Evolutionary conservation across 371 early-diverging fungal species (phyloP).

Genomic region (Mortierella polycephala): DNA sequence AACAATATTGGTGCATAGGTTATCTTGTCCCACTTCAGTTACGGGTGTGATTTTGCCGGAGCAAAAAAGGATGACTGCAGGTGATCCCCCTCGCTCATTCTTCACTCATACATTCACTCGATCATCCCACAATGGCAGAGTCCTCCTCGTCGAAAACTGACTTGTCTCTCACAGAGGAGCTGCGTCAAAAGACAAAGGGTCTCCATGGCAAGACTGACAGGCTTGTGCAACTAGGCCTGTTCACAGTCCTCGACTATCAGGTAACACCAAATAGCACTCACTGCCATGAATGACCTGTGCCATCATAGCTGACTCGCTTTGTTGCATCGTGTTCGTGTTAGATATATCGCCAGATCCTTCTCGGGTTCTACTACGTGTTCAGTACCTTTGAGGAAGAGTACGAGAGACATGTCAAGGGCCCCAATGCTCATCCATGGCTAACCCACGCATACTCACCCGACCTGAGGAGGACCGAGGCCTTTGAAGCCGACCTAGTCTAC

Average conservation of each 20-base stretch:
- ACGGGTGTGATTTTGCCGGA: too few species aligned
- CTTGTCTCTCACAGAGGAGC: conserved; percentile 30
- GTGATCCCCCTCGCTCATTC: not conserved
- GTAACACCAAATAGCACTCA: not conserved
- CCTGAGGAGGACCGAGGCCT: conserved; percentile 29
- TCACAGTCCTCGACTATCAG: conserved; percentile 43
- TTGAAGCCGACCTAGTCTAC: conserved; percentile 42
- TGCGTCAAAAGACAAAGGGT: conserved; percentile 36
- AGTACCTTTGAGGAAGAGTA: conserved; percentile 39
- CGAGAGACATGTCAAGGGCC: conserved; percentile 23
- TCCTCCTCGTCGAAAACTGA: not conserved
- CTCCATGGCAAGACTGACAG: conserved; percentile 37
- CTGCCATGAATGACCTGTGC: not conserved
- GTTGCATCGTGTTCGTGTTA: not conserved
- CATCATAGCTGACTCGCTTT: not conserved
- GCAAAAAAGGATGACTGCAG: too few species aligned
- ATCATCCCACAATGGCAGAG: not conserved
- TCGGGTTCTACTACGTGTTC: conserved; percentile 46
- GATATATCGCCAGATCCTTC: conserved; percentile 46
- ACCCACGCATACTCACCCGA: conserved; percentile 31
- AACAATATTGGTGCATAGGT: too few species aligned
- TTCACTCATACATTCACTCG: not conserved
- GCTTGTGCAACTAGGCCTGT: conserved; percentile 40
- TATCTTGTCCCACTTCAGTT: too few species aligned
- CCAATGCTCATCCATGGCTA: conserved; percentile 23